Evolutionary conservation across 2,329 filamentous ascomycete species (phyloP), one percentile per base, ranked within the genome.

Genomic region (Stagonosporopsis vannaccii): DNA sequence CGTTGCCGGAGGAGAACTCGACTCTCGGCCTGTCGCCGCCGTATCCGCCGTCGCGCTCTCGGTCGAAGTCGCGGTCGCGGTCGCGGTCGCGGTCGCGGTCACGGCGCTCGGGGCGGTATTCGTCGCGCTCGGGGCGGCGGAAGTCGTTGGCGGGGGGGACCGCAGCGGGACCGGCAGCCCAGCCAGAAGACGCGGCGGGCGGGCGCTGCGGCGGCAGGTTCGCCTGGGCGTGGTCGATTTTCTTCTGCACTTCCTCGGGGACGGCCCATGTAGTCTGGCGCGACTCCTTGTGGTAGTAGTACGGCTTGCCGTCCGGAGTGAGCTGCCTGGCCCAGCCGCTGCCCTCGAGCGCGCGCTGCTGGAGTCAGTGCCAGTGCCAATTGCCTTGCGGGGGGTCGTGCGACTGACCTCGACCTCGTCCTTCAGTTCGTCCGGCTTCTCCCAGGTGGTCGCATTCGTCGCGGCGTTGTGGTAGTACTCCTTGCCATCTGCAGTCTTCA

Each of bases 211-310:
- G 74, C 17, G 77, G 72, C 51, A 61, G 65, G 36, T 81, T 61
- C 32, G 60, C 84, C 55, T 93, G 81, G 58, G 91, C 90, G 66
- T 84, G 84, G 72, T 90, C 92, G 78, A 93, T 93, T 60, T 90
- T 92, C 78, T 91, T 92, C 46, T 66, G 62, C 23, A 75, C 65
- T 58, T 80, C 86, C 51, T 92, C 90, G 52, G 95, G 95, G 84
- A 97, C 93, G 70, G 93, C 90, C 95, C 95, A 99, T 28, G 90
- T 92, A 75, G 92, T 98, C 79, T 92, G 85, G 78, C 94, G 93
- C 40, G 91, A 93, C 77, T 96, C 90, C 30, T 88, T 90, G 76
- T 99, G 95, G 77, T 93, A 94, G 68, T 92, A 99, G 78, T 99
- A 99, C 73, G 94, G 91, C 68, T 89, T 87, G 42, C 94, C 95